Evolutionary conservation across 192 early-diverging fungal species (phyloP), one percentile per base, ranked within the genome.

Genomic region (Entophlyctis helioformis): DNA sequence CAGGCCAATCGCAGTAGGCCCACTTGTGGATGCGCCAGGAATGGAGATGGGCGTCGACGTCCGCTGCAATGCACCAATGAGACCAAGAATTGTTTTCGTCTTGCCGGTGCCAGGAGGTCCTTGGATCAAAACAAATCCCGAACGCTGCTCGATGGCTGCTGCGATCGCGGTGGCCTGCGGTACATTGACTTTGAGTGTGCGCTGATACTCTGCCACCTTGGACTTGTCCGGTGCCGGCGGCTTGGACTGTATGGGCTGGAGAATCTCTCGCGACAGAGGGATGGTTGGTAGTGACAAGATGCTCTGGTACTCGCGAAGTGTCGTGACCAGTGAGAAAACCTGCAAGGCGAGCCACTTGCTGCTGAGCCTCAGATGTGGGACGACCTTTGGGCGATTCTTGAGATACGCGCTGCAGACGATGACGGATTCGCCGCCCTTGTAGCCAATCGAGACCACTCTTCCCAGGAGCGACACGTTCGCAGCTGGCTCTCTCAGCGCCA

Each of bases 121-220:
- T 59, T 97, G 90, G 60, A 95, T 89, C 7, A 97, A 59, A 1
- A 84, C 81, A 46, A 97, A 91, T 11, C 91, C 91, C 11, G 69
- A 53, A 29, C 72, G 56, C 23, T 71, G 61, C 20, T 71, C 50
- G 15, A 84, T 54, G 0, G 84, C 86, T 9, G 69, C 63, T 7
- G 67, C 58, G 41, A 97, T 83, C 3, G 91, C 88, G 36, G 78
- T 70, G 0, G 91, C 94, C 59, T 97, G 94, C 6, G 90, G 87
- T 44, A 80, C 69, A 51, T 97, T 97, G n/a, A 95, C 80, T n/a
- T 72, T 67, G 48, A 83, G 86, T 3, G 58, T 64, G 16, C n/a
- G n/a, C n/a, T n/a, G n/a, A n/a, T n/a, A n/a, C n/a, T n/a, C n/a
- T n/a, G n/a, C n/a, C n/a, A n/a, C n/a, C n/a, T n/a, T n/a, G n/a